These are phyloP conservation scores for Neurospora sp. DNA, from an alignment of 495 filamentous ascomycete genomes.

Conservation along the genomic window DNA sequence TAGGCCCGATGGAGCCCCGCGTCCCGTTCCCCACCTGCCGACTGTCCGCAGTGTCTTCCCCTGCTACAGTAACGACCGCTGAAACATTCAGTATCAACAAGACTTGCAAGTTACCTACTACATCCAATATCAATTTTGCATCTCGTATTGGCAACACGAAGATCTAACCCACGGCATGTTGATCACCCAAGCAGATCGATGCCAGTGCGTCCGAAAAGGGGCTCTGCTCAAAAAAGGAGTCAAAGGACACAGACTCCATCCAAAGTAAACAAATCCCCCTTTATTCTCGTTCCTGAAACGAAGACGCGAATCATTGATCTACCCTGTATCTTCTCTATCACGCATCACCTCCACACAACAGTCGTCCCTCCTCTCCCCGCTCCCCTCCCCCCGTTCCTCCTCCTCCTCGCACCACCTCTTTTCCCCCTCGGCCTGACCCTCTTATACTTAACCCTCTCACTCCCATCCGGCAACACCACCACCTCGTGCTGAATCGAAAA, in stretches of 20 bases:
- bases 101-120: not conserved
- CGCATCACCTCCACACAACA: constrained; percentile 12
- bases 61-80: not conserved
- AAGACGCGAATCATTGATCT: not conserved
- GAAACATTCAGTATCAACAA: not conserved
- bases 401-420: not conserved
- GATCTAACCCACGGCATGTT: not conserved
- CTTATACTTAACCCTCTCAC: constrained; percentile 30
- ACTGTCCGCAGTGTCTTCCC: not conserved
- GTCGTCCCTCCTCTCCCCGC: constrained; percentile 11
- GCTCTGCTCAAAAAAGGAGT: not conserved
- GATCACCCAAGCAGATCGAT: not conserved
- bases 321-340: not conserved
- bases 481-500: constrained; percentile 31
- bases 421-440: constrained; percentile 17
- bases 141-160: not conserved
- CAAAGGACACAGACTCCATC: not conserved
- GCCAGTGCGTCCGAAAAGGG: not conserved
- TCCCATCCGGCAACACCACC: constrained; percentile 29
- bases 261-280: not conserved
- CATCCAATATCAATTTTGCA: not conserved
- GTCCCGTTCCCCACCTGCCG: not conserved
- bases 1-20: not conserved
- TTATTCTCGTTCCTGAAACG: not conserved
- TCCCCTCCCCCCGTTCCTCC: not conserved